Conservation (phyloP, 23 red algal genomes). For the Cyanidiococcus yangmingshanensis region DNA sequence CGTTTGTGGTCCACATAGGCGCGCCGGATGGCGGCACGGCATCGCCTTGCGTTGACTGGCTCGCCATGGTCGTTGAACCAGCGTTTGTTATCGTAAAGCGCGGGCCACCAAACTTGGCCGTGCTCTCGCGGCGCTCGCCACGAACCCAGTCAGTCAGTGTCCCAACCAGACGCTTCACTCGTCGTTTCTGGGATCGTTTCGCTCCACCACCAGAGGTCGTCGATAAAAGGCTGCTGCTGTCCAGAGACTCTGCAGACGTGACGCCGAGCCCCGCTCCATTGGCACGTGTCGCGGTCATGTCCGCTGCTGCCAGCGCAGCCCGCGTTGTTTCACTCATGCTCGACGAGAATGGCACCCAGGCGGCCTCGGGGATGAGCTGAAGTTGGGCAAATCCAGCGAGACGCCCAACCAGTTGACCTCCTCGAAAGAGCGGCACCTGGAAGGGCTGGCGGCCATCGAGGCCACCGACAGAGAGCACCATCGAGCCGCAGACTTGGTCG, state of each 20-base stretch:
- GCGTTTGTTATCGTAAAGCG: background rate
- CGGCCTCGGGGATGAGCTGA: background rate
- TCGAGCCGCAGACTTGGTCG: background rate
- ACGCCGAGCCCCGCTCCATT: background rate
- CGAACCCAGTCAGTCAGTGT: constrained; percentile 5
- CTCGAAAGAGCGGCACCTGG: constrained; percentile 6
- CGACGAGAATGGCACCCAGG: background rate
- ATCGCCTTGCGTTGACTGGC: background rate
- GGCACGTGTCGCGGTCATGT: background rate
- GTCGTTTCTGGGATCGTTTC: background rate
- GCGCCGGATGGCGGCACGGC: too few relatives aligned
- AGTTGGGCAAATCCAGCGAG: background rate
- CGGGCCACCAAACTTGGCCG: constrained; percentile 10
- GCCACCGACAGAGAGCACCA: background rate
- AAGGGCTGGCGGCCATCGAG: background rate
- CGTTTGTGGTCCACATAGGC: too few relatives aligned
- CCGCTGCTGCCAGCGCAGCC: background rate
- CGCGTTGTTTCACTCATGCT: background rate
- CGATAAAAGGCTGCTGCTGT: background rate
- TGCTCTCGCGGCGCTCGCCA: constrained; percentile 18
- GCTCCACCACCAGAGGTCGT: background rate
- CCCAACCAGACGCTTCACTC: constrained; percentile 12
- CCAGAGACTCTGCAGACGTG: background rate
- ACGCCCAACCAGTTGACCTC: constrained; percentile 8
- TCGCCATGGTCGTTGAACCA: background rate